phyloP scores from a whole-genome alignment of 345 rosid species.

The Angophora floribunda region DNA sequence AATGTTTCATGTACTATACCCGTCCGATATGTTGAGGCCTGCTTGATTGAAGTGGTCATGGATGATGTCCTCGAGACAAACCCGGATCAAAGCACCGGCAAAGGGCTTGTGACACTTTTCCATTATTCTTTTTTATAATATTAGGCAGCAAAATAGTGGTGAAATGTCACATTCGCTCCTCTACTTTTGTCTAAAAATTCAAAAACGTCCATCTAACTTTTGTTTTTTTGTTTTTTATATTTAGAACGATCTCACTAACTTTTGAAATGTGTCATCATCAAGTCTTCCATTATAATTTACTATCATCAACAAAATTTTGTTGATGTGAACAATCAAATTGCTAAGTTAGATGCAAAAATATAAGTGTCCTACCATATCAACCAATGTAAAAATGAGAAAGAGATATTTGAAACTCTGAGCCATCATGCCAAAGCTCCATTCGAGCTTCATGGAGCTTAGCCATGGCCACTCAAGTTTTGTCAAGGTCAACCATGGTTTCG shows the following conservation, averaged over 20 bases:
- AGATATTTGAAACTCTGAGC: background rate
- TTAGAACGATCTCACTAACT: background rate
- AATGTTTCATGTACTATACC: background rate
- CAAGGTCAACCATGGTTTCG: no score
- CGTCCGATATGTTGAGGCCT: background rate
- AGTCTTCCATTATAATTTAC: background rate
- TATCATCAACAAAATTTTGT: background rate
- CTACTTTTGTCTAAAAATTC: no score
- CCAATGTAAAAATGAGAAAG: background rate
- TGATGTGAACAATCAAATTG: background rate
- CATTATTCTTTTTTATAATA: background rate
- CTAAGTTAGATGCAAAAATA: no score
- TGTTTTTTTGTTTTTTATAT: fast-evolving
- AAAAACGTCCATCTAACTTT: background rate
- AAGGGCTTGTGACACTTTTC: background rate
- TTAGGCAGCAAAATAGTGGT: background rate
- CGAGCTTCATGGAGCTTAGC: background rate
- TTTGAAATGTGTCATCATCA: background rate
- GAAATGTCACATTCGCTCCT: background rate
- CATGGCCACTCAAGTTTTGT: background rate
- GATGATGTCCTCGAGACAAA: background rate
- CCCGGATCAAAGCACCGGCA: background rate
- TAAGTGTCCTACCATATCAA: no score
- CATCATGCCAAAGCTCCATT: no score
- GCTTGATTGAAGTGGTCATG: background rate